Conservation (phyloP, 768 basidiomycete genomes). For the Daedaleopsis sinensis region DNA sequence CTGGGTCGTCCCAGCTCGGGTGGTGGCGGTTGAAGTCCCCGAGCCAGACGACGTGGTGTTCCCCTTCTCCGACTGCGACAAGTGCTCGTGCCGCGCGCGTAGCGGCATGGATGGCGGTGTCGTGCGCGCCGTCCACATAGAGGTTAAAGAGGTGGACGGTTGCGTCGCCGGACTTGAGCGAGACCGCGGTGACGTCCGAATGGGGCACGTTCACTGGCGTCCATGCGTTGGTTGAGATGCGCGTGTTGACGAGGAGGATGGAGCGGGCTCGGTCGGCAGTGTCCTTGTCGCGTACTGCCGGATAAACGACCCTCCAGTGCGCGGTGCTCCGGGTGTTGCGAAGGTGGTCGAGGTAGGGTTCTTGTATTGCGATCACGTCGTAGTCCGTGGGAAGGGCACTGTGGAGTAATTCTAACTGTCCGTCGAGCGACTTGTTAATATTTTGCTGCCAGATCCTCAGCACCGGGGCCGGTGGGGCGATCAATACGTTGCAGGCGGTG, state of each 20-base stretch:
- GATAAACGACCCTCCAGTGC: slow-evolving; percentile 30
- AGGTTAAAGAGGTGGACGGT: slow-evolving; percentile 39
- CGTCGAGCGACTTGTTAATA: slow-evolving; percentile 26
- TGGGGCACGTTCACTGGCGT: slow-evolving; percentile 2
- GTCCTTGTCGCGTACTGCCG: slow-evolving; percentile 17
- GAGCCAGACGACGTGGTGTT: slow-evolving; percentile 29
- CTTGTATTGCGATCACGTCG: slow-evolving; percentile 42
- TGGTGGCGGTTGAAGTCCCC: slow-evolving; percentile 47
- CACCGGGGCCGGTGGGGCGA: neutral
- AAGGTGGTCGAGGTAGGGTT: slow-evolving; percentile 37
- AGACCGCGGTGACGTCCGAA: slow-evolving; percentile 35
- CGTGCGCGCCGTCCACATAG: slow-evolving; percentile 38
- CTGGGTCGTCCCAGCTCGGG: slow-evolving; percentile 39
- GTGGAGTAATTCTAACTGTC: slow-evolving; percentile 24
- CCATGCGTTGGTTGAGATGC: slow-evolving; percentile 17
- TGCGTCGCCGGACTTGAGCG: slow-evolving; percentile 20
- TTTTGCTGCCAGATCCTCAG: slow-evolving; percentile 35
- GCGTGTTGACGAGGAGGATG: slow-evolving; percentile 16
- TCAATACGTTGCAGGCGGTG: neutral
- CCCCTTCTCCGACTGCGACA: neutral
- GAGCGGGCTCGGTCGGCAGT: slow-evolving; percentile 3
- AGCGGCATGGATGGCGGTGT: slow-evolving; percentile 22
- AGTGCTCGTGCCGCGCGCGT: neutral
- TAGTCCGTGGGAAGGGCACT: slow-evolving; percentile 8
- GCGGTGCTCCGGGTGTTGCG: slow-evolving; percentile 18